Evolutionary conservation across 2,329 filamentous ascomycete genomes (phyloP).

Genomic region (Davidsoniella virescens): DNA sequence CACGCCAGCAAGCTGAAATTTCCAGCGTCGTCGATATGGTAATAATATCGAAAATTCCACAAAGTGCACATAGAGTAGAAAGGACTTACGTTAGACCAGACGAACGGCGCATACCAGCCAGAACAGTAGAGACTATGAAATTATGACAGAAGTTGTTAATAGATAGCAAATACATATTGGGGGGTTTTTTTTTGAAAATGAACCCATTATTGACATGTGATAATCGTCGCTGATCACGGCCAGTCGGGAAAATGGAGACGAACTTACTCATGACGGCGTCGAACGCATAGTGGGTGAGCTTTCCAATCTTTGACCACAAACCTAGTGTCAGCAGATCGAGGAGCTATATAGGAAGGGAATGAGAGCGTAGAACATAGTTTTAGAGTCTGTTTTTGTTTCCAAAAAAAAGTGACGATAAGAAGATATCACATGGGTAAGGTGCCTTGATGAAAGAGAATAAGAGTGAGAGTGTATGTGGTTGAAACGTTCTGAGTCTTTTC

Average conservation of each 20-base stretch:
- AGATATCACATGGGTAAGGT: background rate
- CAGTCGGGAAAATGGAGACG: background rate
- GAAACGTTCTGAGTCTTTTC: too few relatives aligned
- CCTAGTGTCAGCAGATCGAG: constrained; percentile 54
- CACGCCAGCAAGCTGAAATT: too few relatives aligned
- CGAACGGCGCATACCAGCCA: constrained; percentile 92
- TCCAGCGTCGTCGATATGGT: too few relatives aligned
- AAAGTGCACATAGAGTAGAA: too few relatives aligned
- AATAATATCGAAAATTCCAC: too few relatives aligned
- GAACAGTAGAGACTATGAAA: constrained; percentile 69
- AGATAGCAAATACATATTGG: background rate
- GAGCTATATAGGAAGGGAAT: constrained; percentile 27
- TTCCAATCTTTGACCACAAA: constrained; percentile 68
- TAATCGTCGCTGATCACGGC: background rate
- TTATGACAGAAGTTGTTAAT: constrained; percentile 14
- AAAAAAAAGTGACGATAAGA: background rate
- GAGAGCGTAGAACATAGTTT: background rate
- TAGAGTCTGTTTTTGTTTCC: background rate
- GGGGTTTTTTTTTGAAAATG: too few relatives aligned
- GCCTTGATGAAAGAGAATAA: background rate
- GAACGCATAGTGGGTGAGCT: constrained; percentile 86
- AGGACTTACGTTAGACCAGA: constrained; percentile 86
- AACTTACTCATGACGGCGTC: constrained; percentile 78
- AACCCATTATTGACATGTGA: background rate
- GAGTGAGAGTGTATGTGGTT: background rate